phyloP scores from a whole-genome alignment of 2,329 filamentous ascomycete genomes.

The Apiospora arundinis region DNA sequence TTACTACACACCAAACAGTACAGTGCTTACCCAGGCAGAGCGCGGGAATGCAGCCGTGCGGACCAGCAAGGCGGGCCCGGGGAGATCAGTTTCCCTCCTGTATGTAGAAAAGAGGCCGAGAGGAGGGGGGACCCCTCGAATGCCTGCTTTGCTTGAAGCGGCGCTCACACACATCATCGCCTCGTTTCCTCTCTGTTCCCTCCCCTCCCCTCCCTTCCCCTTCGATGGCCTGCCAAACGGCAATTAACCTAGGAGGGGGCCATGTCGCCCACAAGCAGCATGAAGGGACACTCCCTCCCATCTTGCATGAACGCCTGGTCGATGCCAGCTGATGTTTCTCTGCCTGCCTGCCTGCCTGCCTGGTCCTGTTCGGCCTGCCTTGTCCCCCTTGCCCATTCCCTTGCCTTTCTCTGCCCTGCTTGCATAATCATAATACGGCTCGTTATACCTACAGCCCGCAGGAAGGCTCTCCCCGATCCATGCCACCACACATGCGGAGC shows the following conservation, averaged over 20 bases:
- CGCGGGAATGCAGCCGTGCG: slow-evolving; percentile 17
- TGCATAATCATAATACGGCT: slow-evolving; percentile 16
- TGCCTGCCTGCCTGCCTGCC: neutral
- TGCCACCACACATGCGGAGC: slow-evolving; percentile 2
- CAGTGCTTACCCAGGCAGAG: slow-evolving; percentile 14
- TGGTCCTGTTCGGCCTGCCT: neutral
- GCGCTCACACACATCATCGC: neutral
- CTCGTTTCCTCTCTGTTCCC: neutral
- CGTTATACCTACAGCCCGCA: slow-evolving; percentile 14
- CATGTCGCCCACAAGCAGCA: slow-evolving; percentile 9
- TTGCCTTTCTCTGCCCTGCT: neutral
- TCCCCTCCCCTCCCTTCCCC: neutral
- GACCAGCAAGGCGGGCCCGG: slow-evolving; percentile 17
- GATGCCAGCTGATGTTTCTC: slow-evolving; percentile 17
- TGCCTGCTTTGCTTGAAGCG: slow-evolving; percentile 1
- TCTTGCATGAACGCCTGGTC: slow-evolving; percentile 29
- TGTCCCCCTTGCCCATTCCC: too few relatives aligned
- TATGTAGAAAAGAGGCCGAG: slow-evolving; percentile 4
- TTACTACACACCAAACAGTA: neutral
- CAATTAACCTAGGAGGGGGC: neutral
- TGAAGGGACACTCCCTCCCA: slow-evolving; percentile 11
- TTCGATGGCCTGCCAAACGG: slow-evolving; percentile 1
- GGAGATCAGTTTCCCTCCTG: slow-evolving; percentile 9
- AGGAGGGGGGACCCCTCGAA: neutral
- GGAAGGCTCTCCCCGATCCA: slow-evolving; percentile 14